Percentiles rank a stretch among this genome's conserved stretches.
Conservation (phyloP, 1,284 basidiomycete species). For the Trichosporon coremiiforme region DNA sequence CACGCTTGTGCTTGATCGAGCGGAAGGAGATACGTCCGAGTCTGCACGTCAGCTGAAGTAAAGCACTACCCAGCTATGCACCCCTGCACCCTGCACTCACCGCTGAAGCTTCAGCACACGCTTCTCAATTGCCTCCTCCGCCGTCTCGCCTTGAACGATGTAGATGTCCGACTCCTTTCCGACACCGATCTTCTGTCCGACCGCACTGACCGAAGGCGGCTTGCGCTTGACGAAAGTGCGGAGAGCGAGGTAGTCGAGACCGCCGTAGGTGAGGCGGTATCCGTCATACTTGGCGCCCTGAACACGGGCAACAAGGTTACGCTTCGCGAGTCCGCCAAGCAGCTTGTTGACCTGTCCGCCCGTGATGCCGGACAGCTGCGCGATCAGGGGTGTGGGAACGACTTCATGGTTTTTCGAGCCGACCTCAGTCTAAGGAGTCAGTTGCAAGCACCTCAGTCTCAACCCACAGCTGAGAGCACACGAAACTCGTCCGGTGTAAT, state of each 20-base stretch:
- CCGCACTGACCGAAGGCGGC: conserved; percentile 69
- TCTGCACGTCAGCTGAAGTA: conserved; percentile 58
- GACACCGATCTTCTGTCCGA: conserved; percentile 97
- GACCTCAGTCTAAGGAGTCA: conserved; percentile 77
- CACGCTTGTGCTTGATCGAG: conserved; percentile 93
- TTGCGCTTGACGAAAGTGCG: conserved; percentile 88
- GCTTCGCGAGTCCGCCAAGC: conserved; percentile 84
- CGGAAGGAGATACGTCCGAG: conserved; percentile 95
- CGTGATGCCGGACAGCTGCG: conserved; percentile 85
- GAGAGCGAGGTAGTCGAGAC: conserved; percentile 94
- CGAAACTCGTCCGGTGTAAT: conserved; percentile 90
- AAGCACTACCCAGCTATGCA: not conserved
- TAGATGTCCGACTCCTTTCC: conserved; percentile 99
- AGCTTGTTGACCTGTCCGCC: conserved; percentile 93
- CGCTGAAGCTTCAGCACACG: conserved; percentile 91
- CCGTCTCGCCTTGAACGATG: conserved; percentile 64
- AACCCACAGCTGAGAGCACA: conserved; percentile 82
- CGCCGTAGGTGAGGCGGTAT: conserved; percentile 94
- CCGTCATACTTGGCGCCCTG: conserved; percentile 96
- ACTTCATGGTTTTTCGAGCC: conserved; percentile 98
- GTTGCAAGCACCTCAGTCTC: not conserved
- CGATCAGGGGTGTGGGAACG: conserved; percentile 84
- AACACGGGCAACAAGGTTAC: conserved; percentile 84
- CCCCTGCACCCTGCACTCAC: conserved; percentile 55
- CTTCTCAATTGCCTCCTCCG: conserved; percentile 76